Conservation (phyloP, 352 stramenopile genomes). For the Pseudoperonospora humuli region DNA sequence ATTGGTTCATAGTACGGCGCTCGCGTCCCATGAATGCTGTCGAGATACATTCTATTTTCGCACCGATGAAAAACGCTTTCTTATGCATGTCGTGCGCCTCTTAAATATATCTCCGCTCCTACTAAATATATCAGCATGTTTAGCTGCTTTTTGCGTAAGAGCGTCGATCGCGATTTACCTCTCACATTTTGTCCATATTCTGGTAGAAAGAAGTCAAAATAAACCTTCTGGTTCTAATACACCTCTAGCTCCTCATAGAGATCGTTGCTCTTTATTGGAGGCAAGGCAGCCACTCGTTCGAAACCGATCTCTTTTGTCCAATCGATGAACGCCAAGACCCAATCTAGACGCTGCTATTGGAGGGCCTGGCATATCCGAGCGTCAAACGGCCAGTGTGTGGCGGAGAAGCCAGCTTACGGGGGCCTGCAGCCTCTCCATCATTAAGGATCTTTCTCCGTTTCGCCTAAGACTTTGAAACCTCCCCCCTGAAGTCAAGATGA, state of each 20-base stretch:
- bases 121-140: too few species aligned
- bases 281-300: constrained; percentile 48
- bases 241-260: not conserved
- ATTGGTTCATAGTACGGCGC: not conserved
- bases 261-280: not conserved
- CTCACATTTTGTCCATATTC: too few species aligned
- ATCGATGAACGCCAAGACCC: constrained; percentile 6
- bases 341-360: not conserved
- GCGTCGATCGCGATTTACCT: too few species aligned
- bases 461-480: constrained; percentile 41
- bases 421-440: constrained; percentile 26
- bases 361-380: not conserved
- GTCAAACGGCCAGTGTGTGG: constrained; percentile 43
- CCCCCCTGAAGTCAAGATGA: constrained; percentile 46
- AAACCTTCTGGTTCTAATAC: not conserved
- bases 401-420: constrained; percentile 34
- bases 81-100: too few species aligned
- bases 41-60: too few species aligned
- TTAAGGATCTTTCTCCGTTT: constrained; percentile 83
- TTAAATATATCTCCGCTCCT: too few species aligned
- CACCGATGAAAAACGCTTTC: too few species aligned
- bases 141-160: too few species aligned
- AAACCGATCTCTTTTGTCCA: constrained; percentile 35
- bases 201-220: too few species aligned
- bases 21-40: too few species aligned